Evolutionary conservation across 2,329 filamentous ascomycete genomes (phyloP).

Genomic region (Stagonosporopsis vannaccii): DNA sequence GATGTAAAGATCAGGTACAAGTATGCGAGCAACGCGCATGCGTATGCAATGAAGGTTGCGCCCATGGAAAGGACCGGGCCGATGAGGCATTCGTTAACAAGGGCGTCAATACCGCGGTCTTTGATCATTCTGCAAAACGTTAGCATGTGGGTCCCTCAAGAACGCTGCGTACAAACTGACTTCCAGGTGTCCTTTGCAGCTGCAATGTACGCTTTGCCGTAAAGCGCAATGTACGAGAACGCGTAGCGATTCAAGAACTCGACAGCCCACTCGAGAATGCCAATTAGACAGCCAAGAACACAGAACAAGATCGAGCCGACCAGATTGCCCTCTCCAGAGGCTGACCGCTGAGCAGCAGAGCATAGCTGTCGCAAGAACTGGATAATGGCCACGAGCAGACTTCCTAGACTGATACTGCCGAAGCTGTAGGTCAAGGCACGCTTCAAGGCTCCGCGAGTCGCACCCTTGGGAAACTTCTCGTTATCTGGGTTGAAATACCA

Average conservation of each 20-base stretch:
- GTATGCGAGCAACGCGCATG: conserved; percentile 81
- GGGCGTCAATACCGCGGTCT: conserved; percentile 86
- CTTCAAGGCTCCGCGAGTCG: conserved; percentile 83
- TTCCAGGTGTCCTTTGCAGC: conserved; percentile 90
- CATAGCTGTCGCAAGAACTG: conserved; percentile 83
- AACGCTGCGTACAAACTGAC: conserved; percentile 48
- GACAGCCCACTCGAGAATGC: conserved; percentile 82
- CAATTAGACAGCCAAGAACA: conserved; percentile 77
- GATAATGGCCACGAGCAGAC: conserved; percentile 84
- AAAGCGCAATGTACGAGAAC: conserved; percentile 90
- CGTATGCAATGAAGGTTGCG: conserved; percentile 82
- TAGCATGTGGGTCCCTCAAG: conserved; percentile 13
- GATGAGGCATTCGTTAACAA: conserved; percentile 86
- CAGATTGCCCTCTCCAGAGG: conserved; percentile 72
- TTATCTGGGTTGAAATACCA: conserved; percentile 72
- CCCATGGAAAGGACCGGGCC: conserved; percentile 72
- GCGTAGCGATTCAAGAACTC: conserved; percentile 92
- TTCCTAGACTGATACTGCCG: conserved; percentile 87
- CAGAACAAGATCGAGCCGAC: conserved; percentile 73
- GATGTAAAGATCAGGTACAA: conserved; percentile 84
- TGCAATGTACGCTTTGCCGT: conserved; percentile 85
- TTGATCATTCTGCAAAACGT: conserved; percentile 74
- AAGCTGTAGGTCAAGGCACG: conserved; percentile 90
- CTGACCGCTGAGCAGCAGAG: conserved; percentile 75
- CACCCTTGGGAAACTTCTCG: conserved; percentile 70